Conservation (phyloP, 306 rosid genomes). For the Citrullus mucosospermus region DNA sequence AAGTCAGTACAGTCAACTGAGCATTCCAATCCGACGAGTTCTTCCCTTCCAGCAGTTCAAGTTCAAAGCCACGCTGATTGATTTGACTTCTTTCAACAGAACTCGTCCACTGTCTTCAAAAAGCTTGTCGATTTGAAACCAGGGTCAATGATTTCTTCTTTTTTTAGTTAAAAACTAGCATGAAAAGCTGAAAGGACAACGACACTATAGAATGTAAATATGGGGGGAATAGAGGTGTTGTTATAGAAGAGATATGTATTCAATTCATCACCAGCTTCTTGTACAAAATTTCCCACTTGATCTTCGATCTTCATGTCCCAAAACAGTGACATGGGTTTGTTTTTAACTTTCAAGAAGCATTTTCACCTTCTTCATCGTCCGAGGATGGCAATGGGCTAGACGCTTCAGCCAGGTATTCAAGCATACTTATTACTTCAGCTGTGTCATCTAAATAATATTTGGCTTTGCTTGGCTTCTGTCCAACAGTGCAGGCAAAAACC, state of each 20-base stretch:
- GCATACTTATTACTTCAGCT: conserved; percentile 50
- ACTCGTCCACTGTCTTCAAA: not conserved
- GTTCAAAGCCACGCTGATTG: not conserved
- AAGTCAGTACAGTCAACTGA: not conserved
- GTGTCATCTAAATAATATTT: conserved; percentile 60
- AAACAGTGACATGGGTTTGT: not conserved
- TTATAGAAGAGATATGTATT: not conserved
- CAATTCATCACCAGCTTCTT: conserved; percentile 1
- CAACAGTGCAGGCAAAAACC: conserved; percentile 69
- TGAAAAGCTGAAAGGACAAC: conserved; percentile 4
- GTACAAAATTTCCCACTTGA: conserved; percentile 3
- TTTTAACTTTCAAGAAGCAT: conserved; percentile 19
- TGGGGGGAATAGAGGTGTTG: not conserved
- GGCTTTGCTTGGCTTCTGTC: conserved; percentile 81
- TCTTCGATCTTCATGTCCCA: not conserved
- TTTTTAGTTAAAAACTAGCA: not conserved
- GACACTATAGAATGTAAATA: not conserved
- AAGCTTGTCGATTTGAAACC: not conserved
- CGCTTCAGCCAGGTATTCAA: conserved; percentile 47
- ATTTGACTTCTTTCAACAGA: not conserved
- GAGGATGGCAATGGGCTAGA: conserved; percentile 17
- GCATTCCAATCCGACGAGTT: not conserved
- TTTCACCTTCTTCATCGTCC: conserved; percentile 14
- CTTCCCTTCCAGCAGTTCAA: not conserved
- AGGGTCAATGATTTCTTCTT: not conserved